Evolutionary conservation across 148 eudicot species (phyloP), one percentile per base, ranked within the genome.

Genomic region (Fallopia convolvulus): DNA sequence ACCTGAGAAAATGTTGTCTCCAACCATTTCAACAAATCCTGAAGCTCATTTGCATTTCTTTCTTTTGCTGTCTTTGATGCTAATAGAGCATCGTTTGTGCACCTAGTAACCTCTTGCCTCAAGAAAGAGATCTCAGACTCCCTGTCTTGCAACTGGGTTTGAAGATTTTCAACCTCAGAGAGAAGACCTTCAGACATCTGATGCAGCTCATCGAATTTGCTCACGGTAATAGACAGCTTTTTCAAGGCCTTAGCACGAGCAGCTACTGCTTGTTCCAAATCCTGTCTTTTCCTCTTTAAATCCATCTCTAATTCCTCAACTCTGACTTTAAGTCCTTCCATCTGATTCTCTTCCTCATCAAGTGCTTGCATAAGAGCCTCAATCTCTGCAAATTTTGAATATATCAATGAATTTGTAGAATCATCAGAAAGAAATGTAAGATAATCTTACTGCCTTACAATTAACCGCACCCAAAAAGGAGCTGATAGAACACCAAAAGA

Each of bases 201-300:
- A 82, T 95, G 99, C 77, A 95, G 88, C 84, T 95, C 99, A 85
- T 95, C 99, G 81, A 95, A 95, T 80, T 90, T 95, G 89, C 87
- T 85, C 80, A 92, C 97, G 12, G 99, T 93, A 26, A 88, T 80
- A 48, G 97, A 86, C 74, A 92, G 91, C 85, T 92, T 95, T 85
- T 91, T 95, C 81, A 84, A 76, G 79, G 90, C 90, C 89, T 92
- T 95, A 15, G 89, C 88, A 60, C 91, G 94, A 79, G 97, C 89
- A 83, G 90, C 85, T 83, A 91, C 93, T 40, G 87, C 84, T 79
- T 81, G 86, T 72, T 89, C 93, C 85, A 95, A 76, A 60, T 91
- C 91, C 63, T 76, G 42, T 79, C 78, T 90, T 81, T 88, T 92
- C 78, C 87, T 82, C 63, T 83, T 84, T 81, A 87, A 72, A 75